phyloP scores from a whole-genome alignment of 140 eudicot species.

The Flaveria floridana region DNA sequence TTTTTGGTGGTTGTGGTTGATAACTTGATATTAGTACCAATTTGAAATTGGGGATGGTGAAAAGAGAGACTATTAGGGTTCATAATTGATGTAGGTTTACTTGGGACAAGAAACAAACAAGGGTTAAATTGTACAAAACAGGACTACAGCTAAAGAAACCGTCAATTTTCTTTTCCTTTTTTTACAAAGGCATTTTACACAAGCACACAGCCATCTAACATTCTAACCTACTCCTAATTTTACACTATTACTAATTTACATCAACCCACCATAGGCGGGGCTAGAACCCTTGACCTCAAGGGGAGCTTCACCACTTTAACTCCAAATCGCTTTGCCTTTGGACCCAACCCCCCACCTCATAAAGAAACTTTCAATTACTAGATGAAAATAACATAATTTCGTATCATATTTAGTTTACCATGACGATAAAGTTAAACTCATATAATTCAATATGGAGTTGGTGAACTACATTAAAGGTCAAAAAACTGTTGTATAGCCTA shows the following conservation, averaged over 20 bases:
- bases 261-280: too few relatives aligned
- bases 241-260: too few relatives aligned
- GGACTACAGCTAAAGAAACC: background rate
- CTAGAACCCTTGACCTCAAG: too few relatives aligned
- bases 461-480: background rate
- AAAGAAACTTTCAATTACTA: background rate
- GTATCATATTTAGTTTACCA: background rate
- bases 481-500: background rate
- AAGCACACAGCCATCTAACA: too few relatives aligned
- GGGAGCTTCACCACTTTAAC: too few relatives aligned
- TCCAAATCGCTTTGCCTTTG: too few relatives aligned
- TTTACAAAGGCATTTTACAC: too few relatives aligned
- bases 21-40: background rate
- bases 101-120: conserved; percentile 19
- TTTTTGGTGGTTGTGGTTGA: background rate
- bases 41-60: background rate
- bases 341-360: too few relatives aligned
- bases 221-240: too few relatives aligned
- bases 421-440: background rate
- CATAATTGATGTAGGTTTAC: conserved; percentile 6
- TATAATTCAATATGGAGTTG: background rate
- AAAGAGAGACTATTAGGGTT: background rate
- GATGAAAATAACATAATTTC: background rate
- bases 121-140: conserved; percentile 20
- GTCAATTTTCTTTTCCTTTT: too few relatives aligned